Evolutionary conservation across 2,329 filamentous ascomycete species (phyloP).

Genomic region (Clonostachys rosea): DNA sequence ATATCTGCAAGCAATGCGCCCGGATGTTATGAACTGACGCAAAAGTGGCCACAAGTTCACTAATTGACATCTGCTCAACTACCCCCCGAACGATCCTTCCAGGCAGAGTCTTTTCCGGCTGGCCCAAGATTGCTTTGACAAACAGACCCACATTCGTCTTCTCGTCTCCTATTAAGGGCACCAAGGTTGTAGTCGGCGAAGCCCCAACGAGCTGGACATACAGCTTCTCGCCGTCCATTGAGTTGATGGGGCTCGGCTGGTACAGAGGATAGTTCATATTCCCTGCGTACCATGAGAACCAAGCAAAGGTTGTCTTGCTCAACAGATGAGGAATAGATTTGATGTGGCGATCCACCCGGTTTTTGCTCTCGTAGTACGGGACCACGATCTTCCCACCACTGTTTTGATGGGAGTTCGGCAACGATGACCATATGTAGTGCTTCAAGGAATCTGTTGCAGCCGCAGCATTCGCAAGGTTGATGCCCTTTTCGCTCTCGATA

Average conservation of each 20-base stretch:
- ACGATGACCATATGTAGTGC: constrained; percentile 40
- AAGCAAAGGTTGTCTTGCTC: constrained; percentile 32
- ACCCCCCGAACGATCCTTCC: constrained; percentile 19
- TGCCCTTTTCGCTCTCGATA: constrained; percentile 29
- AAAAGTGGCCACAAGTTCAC: constrained; percentile 21
- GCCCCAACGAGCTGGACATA: constrained; percentile 21
- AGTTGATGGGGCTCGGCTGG: constrained; percentile 1
- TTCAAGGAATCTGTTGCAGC: constrained; percentile 24
- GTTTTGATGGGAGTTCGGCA: constrained; percentile 24
- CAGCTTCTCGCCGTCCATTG: constrained; percentile 5
- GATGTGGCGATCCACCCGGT: constrained; percentile 32
- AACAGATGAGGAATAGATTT: constrained; percentile 17
- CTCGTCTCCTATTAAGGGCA: constrained; percentile 21
- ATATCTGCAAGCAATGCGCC: neutral
- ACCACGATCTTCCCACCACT: constrained; percentile 22
- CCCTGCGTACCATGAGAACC: constrained; percentile 23
- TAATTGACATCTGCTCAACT: constrained; percentile 12
- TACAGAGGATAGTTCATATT: constrained; percentile 18
- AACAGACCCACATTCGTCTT: constrained; percentile 24
- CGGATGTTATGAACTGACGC: constrained; percentile 9
- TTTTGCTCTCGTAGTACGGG: constrained; percentile 36
- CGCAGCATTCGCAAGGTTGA: constrained; percentile 35
- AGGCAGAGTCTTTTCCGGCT: constrained; percentile 17
- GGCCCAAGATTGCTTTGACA: constrained; percentile 18
- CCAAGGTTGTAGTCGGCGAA: constrained; percentile 13